Base-by-base conservation (phyloP, 1,284 basidiomycete species). In the Gomphus sp. region DNA sequence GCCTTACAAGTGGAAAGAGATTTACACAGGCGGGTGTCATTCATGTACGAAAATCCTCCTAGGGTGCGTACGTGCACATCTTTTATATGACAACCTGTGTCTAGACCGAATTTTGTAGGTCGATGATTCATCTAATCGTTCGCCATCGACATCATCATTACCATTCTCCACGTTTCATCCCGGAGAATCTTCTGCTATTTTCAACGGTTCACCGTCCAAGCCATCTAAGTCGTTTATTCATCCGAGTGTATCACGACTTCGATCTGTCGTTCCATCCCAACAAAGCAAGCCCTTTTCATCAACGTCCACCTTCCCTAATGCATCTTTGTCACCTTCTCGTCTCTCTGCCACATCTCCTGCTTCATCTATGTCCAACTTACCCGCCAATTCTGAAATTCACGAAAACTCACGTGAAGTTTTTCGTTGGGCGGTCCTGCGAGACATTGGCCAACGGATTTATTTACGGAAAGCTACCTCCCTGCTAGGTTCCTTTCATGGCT, bases 181-280 rank as follows among this genome's bases (percentile, higher is more conserved):
- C 72, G 34, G 70, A 69, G 57, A 70, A 55, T 65, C 65, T 16
- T 72, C 73, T 12, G 71, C 73, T 12, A 64, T 65, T 49, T 66
- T 70, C 10, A 62, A 63, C 41, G 65, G 64, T 22, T 67, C 67
- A 12, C 64, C 70, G 11, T 67, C 72, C 16, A 73, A 73, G 56
- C 66, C 74, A 18, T 7, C 22, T n/a, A 55, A 73, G 60, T 79
- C 81, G 6, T 85, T 84, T 68, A 67, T 89, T 62, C 89, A 92
- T 67, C 90, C 91, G 1, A 84, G 80, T 31, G 81, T 94, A 8
- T 96, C 92, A 12, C 81, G 92, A 22, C 79, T 96, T 47, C 87
- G 92, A 41, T 90, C 89, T 2, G 80, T 75, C 62, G 78, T 77
- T 10, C 80, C 83, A 16, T 78, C 77, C 56, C 68, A 74, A 33